phyloP scores from a whole-genome alignment of 2,329 filamentous ascomycete species.

The Apiospora koreana region DNA sequence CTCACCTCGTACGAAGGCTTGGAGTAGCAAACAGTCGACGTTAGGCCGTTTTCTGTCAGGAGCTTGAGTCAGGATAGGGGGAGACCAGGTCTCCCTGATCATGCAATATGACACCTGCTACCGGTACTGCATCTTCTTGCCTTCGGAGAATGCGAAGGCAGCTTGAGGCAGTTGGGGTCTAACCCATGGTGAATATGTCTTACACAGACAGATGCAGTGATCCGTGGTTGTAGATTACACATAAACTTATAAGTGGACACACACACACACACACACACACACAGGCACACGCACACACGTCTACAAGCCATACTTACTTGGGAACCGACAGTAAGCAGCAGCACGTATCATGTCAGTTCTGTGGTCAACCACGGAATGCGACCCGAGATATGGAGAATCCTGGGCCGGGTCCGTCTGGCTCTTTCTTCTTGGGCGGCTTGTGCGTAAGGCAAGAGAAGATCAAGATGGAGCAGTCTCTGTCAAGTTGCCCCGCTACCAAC shows the following conservation, averaged over 20 bases:
- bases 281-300: too few relatives aligned
- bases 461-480: background rate
- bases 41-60: background rate
- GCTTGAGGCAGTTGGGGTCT: background rate
- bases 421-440: background rate
- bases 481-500: background rate
- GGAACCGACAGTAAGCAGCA: background rate
- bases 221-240: conserved; percentile 2
- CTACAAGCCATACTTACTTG: background rate
- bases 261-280: too few relatives aligned
- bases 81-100: background rate
- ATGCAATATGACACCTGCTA: background rate
- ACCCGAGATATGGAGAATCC: background rate
- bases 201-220: background rate
- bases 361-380: background rate
- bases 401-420: background rate
- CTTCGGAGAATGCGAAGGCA: background rate
- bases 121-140: background rate
- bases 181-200: background rate
- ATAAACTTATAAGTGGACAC: background rate
- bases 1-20: background rate
- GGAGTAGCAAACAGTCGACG: background rate
- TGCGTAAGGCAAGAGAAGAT: background rate
- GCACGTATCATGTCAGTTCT: background rate
- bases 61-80: background rate